A percentile compares a stretch with the other conserved stretches of the same genome.
Conservation (phyloP, 352 stramenopile genomes). For the Phytophthora tubulina region DNA sequence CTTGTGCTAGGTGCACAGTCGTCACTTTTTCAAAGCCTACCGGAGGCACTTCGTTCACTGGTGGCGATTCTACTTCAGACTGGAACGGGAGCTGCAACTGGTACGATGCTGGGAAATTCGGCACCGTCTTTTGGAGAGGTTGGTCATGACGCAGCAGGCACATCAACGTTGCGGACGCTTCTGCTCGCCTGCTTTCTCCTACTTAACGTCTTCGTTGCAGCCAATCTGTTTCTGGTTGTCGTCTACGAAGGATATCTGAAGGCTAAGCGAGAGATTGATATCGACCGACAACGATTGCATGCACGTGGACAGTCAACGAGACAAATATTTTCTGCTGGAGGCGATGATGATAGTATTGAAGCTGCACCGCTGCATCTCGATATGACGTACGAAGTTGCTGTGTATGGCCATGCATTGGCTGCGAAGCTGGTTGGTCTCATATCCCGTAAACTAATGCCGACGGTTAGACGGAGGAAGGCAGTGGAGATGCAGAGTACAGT, state of each 20-base stretch:
- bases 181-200: constrained; percentile 57
- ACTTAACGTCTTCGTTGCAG: constrained; percentile 53
- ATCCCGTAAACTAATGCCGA: background rate
- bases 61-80: constrained; percentile 48
- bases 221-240: constrained; percentile 59
- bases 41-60: constrained; percentile 45
- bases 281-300: constrained; percentile 10
- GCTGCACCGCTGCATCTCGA: constrained; percentile 28
- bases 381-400: constrained; percentile 2
- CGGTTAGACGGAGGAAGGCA: constrained; percentile 4
- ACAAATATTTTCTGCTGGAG: background rate
- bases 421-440: constrained; percentile 6
- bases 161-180: constrained; percentile 38
- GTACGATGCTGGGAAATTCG: constrained; percentile 16
- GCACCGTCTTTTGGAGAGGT: constrained; percentile 19
- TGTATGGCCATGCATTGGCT: constrained; percentile 6
- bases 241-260: constrained; percentile 53
- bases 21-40: constrained; percentile 46
- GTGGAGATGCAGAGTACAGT: constrained; percentile 31
- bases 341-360: constrained; percentile 16
- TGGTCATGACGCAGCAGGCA: constrained; percentile 35
- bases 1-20: constrained; percentile 50
- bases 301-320: background rate
- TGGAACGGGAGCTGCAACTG: constrained; percentile 19
- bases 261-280: constrained; percentile 42